These are phyloP conservation scores for Metschnikowia reukaufii DNA, from an alignment of 805 yeast genomes.

Conservation along the genomic window DNA sequence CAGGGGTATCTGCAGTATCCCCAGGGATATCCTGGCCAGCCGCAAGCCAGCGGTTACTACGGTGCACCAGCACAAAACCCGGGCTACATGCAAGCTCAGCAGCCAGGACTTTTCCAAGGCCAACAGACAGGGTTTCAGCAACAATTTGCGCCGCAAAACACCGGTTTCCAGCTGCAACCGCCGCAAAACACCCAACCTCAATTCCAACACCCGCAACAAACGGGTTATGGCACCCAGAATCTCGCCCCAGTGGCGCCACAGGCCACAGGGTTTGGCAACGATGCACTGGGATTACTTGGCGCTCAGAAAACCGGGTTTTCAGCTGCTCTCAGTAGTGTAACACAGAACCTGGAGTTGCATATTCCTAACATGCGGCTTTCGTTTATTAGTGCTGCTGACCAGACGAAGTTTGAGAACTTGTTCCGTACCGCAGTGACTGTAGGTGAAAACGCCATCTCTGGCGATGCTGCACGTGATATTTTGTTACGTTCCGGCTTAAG, in stretches of 20 bases:
- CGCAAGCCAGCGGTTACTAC: conserved; percentile 29
- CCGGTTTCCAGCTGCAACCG: conserved; percentile 37
- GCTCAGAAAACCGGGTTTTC: conserved; percentile 50
- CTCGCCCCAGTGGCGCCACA: conserved; percentile 3
- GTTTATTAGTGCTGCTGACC: conserved; percentile 83
- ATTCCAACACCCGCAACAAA: conserved; percentile 10
- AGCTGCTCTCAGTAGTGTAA: conserved; percentile 38
- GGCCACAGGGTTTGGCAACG: conserved; percentile 12
- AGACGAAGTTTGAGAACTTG: conserved; percentile 78
- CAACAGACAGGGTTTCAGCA: conserved; percentile 19
- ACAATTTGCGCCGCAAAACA: conserved; percentile 29
- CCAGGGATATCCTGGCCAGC: conserved; percentile 25
- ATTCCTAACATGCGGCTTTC: conserved; percentile 78
- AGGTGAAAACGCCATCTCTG: conserved; percentile 67
- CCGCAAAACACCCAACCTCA: conserved; percentile 25
- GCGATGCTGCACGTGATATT: conserved; percentile 75
- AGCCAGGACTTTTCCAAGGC: conserved; percentile 22
- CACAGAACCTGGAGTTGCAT: conserved; percentile 57
- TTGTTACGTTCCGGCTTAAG: conserved; percentile 75
- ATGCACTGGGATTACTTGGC: conserved; percentile 23
- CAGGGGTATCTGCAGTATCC: conserved; percentile 23
- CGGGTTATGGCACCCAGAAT: conserved; percentile 11
- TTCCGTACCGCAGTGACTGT: conserved; percentile 75
- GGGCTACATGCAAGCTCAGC: conserved; percentile 18
- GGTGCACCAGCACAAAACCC: conserved; percentile 27